A percentile compares a stretch with the other conserved stretches of the same genome.
Evolutionary conservation across 192 early-diverging fungal species (phyloP).

Genomic region (Geranomyces variabilis): DNA sequence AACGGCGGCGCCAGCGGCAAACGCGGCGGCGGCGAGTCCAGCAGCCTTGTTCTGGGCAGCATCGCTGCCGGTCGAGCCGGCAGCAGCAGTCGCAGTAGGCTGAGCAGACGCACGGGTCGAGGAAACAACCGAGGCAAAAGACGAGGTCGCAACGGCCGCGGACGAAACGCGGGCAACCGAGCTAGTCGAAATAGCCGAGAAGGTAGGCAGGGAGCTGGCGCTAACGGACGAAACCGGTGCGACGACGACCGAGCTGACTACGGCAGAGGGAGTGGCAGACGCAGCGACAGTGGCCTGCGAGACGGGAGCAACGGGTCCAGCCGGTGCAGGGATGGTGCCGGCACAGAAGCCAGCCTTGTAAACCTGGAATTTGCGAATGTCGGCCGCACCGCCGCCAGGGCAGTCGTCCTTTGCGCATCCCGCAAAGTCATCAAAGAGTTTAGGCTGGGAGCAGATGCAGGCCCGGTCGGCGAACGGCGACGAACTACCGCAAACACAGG

Average conservation of each 20-base stretch:
- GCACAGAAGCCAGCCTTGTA: slow-evolving; percentile 8
- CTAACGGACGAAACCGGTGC: not conserved
- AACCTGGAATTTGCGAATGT: not conserved
- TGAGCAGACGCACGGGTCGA: not conserved
- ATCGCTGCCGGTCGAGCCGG: not conserved
- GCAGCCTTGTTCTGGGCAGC: slow-evolving; percentile 6
- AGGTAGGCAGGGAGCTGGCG: too few relatives aligned
- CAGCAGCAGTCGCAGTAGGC: not conserved
- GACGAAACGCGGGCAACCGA: too few relatives aligned
- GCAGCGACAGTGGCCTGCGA: not conserved
- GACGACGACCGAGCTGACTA: not conserved
- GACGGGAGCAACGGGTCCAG: not conserved
- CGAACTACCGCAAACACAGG: not conserved
- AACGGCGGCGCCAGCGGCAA: not conserved
- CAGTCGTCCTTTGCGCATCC: not conserved
- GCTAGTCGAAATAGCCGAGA: too few relatives aligned
- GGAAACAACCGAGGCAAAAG: not conserved
- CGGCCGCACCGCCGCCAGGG: not conserved
- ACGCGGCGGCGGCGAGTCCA: not conserved
- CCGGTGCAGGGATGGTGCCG: not conserved
- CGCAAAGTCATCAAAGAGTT: not conserved
- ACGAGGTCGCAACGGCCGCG: not conserved
- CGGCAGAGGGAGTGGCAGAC: not conserved
- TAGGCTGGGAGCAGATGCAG: not conserved
- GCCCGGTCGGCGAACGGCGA: slow-evolving; percentile 1